Percentiles rank a stretch among this genome's conserved stretches.
Conservation (phyloP, 805 yeast species). For the Clavispora fructus region DNA sequence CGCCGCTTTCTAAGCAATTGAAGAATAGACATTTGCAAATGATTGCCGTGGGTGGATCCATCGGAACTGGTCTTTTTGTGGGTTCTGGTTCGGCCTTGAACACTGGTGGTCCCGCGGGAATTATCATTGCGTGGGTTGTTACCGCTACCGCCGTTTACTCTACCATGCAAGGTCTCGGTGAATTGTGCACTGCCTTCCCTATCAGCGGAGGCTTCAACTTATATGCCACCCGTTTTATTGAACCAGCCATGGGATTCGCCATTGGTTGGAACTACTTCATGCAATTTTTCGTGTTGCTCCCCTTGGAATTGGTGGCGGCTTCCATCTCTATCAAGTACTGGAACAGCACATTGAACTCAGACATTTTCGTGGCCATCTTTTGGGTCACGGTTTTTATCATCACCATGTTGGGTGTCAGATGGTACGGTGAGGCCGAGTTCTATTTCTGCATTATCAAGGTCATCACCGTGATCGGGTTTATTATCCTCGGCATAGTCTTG, state of each 20-base stretch:
- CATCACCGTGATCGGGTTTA: conserved; percentile 54
- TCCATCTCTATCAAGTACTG: conserved; percentile 53
- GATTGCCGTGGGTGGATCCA: conserved; percentile 81
- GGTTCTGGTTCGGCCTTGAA: conserved; percentile 62
- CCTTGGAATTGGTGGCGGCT: conserved; percentile 63
- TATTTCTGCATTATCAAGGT: conserved; percentile 63
- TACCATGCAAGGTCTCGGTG: conserved; percentile 41
- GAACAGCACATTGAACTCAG: conserved; percentile 46
- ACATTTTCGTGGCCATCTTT: conserved; percentile 54
- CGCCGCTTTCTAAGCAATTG: conserved; percentile 13
- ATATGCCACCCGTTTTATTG: conserved; percentile 58
- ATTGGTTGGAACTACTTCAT: conserved; percentile 67
- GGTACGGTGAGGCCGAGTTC: conserved; percentile 55
- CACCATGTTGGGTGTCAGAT: conserved; percentile 14
- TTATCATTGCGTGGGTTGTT: conserved; percentile 34
- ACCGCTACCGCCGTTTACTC: conserved; percentile 29
- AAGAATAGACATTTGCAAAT: conserved; percentile 67
- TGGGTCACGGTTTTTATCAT: conserved; percentile 40
- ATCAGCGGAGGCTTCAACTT: conserved; percentile 48
- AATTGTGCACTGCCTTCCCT: conserved; percentile 50
- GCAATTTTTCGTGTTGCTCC: conserved; percentile 51
- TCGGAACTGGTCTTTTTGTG: conserved; percentile 79
- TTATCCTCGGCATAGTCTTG: conserved; percentile 49
- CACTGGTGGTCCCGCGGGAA: conserved; percentile 68
- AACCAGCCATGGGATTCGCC: conserved; percentile 66